phyloP scores from a whole-genome alignment of 2,329 filamentous ascomycete genomes.

The Incumbomyces lentus region DNA sequence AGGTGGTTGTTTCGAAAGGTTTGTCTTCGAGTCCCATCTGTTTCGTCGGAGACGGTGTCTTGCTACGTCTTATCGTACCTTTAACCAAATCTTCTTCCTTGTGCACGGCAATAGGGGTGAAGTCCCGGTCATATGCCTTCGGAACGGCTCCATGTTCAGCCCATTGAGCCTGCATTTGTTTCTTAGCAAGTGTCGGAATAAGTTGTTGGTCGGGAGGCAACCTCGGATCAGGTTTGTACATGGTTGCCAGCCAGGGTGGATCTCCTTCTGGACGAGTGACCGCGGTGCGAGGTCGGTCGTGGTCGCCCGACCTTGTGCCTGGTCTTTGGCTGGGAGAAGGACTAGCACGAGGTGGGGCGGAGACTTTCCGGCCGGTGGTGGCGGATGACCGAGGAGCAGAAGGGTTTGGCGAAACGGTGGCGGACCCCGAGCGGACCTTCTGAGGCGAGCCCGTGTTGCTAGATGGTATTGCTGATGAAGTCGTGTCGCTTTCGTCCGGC shows the following conservation, averaged over 20 bases:
- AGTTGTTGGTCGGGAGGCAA: constrained; percentile 92
- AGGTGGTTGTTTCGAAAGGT: constrained; percentile 19
- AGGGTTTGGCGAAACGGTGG: constrained; percentile 18
- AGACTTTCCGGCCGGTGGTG: constrained; percentile 30
- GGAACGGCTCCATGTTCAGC: constrained; percentile 82
- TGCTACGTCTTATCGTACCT: constrained; percentile 6
- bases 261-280: constrained; percentile 77
- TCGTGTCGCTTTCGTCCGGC: constrained; percentile 12
- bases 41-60: constrained; percentile 11
- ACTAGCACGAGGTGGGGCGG: constrained; percentile 27
- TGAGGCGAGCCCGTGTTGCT: constrained; percentile 23
- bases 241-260: constrained; percentile 85
- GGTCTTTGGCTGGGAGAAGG: constrained; percentile 42
- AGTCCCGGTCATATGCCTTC: constrained; percentile 75
- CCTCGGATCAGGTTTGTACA: constrained; percentile 91
- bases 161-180: constrained; percentile 90
- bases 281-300: constrained; percentile 41
- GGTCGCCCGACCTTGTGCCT: constrained; percentile 51
- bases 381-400: constrained; percentile 9
- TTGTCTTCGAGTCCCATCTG: constrained; percentile 13
- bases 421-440: constrained; percentile 23
- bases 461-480: constrained; percentile 9
- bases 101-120: constrained; percentile 59
- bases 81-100: constrained; percentile 24
- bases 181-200: constrained; percentile 82